Base-by-base conservation (phyloP, 495 filamentous ascomycete genomes). In the Lasiosphaeria hispida region DNA sequence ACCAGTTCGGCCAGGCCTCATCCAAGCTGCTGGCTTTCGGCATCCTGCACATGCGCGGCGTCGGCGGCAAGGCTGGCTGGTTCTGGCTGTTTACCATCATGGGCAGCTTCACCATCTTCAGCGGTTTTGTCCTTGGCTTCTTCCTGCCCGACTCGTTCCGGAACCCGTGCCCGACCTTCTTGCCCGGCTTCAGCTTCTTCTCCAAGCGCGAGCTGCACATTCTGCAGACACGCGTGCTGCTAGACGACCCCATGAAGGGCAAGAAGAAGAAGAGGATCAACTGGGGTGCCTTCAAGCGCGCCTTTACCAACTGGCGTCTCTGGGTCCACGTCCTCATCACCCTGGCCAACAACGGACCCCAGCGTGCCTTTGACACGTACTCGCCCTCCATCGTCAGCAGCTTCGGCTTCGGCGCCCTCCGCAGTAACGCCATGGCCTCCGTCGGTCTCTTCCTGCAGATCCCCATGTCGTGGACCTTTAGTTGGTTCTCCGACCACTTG, bases 81-180 rank as follows among this genome's bases (percentile, higher is more conserved):
- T 76, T 79, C 56, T 87, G 84, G 84, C 77, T 87, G 1, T 86
- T 86, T 64, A 67, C 58, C 14, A 40, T 70, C 45, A 81, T 84
- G 65, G 83, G 82, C 7, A 44, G 72, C 9, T 79, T 85, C 44
- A 84, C 82, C 11, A 65, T 86, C 13, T 64, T 76, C 54, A 72
- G 76, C 23, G 82, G 74, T 3, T 69, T 80, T 33, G 18, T 83
- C 17, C 79, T 83, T 50, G 73, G 77, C 23, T 68, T 80, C 7
- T 64, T 78, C 18, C 71, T 84, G 0, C 81, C 83, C 1, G 74
- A 76, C 66, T 85, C 33, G 76, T 85, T 52, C 81, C 75, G 1
- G 5, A 72, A 71, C 10, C 77, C 69, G 0, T 74, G 73, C 38
- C 71, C 80, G 0, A 65, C 80, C 11, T 76, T 79, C 40, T 61